phyloP scores from a whole-genome alignment of 164 flowering plant species.

The Santalum album region DNA sequence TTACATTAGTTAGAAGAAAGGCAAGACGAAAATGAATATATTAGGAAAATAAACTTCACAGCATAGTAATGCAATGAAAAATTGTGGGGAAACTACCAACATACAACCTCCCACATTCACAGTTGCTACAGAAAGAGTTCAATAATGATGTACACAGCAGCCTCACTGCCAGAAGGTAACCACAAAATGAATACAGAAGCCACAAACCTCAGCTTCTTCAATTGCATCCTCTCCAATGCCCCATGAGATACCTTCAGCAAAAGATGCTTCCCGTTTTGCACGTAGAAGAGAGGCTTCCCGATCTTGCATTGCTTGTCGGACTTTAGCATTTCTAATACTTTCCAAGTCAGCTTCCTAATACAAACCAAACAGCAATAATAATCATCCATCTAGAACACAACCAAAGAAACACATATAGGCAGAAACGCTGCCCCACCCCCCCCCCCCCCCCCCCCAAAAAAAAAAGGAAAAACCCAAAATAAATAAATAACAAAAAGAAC shows the following conservation, averaged over 20 bases:
- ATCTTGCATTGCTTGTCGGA: constrained; percentile 47
- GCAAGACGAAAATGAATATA: not conserved
- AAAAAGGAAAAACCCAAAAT: not conserved
- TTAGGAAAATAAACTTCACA: no score
- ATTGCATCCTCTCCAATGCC: constrained; percentile 94
- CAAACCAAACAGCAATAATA: not conserved
- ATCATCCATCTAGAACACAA: not conserved
- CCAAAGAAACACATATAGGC: not conserved
- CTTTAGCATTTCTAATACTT: constrained; percentile 36
- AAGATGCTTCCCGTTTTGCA: constrained; percentile 64
- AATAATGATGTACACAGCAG: not conserved
- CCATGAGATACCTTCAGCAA: constrained; percentile 94
- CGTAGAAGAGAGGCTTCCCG: constrained; percentile 87
- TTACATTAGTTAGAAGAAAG: not conserved
- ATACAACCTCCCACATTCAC: no score
- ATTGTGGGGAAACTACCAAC: no score
- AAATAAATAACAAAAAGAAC: no score
- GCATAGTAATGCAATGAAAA: no score
- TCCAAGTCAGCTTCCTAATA: constrained; percentile 61
- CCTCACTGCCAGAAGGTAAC: not conserved
- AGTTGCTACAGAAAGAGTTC: no score
- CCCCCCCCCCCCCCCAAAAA: not conserved
- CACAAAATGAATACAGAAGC: not conserved
- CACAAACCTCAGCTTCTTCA: constrained; percentile 83
- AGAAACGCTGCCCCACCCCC: not conserved